Evolutionary conservation across 2,329 filamentous ascomycete genomes (phyloP).

Genomic region (Diaporthe caulivora): DNA sequence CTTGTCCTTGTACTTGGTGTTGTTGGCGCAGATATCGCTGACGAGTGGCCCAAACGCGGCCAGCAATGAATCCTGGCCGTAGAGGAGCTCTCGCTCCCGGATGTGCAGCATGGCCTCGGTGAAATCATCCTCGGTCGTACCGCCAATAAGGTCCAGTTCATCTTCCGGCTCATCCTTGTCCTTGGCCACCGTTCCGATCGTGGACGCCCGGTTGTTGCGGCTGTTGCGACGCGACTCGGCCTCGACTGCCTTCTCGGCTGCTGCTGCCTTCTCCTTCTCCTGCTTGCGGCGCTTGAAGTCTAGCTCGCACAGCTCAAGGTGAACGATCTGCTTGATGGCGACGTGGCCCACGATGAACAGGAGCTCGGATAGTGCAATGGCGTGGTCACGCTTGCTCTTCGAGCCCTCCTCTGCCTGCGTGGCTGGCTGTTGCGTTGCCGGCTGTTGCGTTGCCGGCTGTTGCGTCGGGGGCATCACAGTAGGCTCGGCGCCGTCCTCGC

Average conservation of each 20-base stretch:
- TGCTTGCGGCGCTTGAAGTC: slow-evolving; percentile 98
- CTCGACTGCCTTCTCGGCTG: slow-evolving; percentile 58
- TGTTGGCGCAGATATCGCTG: slow-evolving; percentile 93
- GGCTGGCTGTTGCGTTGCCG: slow-evolving; percentile 10
- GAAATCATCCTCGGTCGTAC: slow-evolving; percentile 95
- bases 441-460: slow-evolving; percentile 35
- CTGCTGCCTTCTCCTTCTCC: slow-evolving; percentile 80
- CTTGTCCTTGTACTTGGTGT: slow-evolving; percentile 89
- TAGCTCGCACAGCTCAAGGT: slow-evolving; percentile 95
- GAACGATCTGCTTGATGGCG: slow-evolving; percentile 98
- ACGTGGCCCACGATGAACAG: slow-evolving; percentile 96
- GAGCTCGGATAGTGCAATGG: slow-evolving; percentile 86
- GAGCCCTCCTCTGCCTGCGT: slow-evolving; percentile 20
- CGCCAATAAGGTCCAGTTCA: slow-evolving; percentile 95
- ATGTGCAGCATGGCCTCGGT: slow-evolving; percentile 88
- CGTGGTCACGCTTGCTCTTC: slow-evolving; percentile 71
- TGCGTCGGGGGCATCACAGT: slow-evolving; percentile 36
- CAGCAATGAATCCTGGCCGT: slow-evolving; percentile 86
- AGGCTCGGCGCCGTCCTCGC: slow-evolving; percentile 41
- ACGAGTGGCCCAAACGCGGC: slow-evolving; percentile 92
- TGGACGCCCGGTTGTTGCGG: slow-evolving; percentile 44
- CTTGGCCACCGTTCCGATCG: slow-evolving; percentile 47
- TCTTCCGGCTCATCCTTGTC: slow-evolving; percentile 78
- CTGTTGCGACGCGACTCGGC: slow-evolving; percentile 47
- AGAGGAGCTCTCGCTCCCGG: slow-evolving; percentile 85